phyloP scores from a whole-genome alignment of 2,329 filamentous ascomycete genomes.

The Scedosporium apiospermum region DNA sequence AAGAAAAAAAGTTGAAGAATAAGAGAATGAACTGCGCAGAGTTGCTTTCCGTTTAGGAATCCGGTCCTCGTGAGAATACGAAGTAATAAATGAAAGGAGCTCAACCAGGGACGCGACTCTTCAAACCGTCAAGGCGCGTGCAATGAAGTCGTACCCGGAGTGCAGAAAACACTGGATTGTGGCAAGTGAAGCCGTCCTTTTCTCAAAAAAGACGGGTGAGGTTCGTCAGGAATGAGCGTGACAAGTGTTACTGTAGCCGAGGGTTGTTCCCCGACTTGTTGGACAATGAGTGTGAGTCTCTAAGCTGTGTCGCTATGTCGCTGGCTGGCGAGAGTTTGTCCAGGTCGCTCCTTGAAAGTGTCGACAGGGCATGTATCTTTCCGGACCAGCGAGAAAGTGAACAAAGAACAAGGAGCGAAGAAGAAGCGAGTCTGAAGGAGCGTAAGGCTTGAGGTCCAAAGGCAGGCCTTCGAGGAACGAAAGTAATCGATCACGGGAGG shows the following conservation, averaged over 20 bases:
- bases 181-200: background rate
- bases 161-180: background rate
- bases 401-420: background rate
- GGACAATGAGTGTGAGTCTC: background rate
- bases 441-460: background rate
- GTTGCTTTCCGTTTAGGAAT: background rate
- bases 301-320: background rate
- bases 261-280: background rate
- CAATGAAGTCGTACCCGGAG: background rate
- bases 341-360: background rate
- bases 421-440: conserved; percentile 1
- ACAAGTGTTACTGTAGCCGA: background rate
- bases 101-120: background rate
- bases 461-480: background rate
- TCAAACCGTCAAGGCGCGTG: conserved; percentile 1
- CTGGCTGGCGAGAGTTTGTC: background rate
- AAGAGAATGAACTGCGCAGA: background rate
- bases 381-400: background rate
- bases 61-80: background rate
- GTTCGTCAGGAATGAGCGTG: conserved; percentile 3
- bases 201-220: background rate
- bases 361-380: background rate
- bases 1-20: background rate
- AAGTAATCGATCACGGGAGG: conserved; percentile 9
- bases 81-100: background rate